Percentiles rank a stretch among this genome's conserved stretches.
Conservation (phyloP, 2,329 filamentous ascomycete genomes). For the Fusarium sambucinum region DNA sequence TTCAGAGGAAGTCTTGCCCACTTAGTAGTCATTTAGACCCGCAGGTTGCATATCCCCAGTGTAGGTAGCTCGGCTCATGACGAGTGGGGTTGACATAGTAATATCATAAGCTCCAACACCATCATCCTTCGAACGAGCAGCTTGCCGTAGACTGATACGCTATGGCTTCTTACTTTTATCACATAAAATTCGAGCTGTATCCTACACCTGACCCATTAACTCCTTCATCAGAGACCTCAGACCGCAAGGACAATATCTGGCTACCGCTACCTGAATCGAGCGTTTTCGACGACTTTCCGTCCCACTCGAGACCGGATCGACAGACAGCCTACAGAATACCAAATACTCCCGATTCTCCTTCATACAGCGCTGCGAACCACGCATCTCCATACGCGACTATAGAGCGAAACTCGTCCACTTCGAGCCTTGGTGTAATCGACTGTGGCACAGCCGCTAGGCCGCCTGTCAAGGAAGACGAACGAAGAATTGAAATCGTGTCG, state of each 20-base stretch:
- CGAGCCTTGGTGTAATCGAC: slow-evolving; percentile 59
- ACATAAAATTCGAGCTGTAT: slow-evolving; percentile 76
- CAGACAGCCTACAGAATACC: slow-evolving; percentile 33
- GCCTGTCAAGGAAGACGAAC: slow-evolving; percentile 45
- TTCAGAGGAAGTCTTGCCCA: too few species aligned
- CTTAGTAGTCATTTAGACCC: too few species aligned
- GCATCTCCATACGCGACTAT: slow-evolving; percentile 4
- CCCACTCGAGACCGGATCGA: slow-evolving; percentile 56
- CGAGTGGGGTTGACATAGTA: too few species aligned
- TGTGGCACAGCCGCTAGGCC: slow-evolving; percentile 59
- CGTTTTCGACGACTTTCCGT: slow-evolving; percentile 69
- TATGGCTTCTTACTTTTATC: slow-evolving; percentile 74
- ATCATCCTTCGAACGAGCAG: slow-evolving; percentile 3
- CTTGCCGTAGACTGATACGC: slow-evolving; percentile 34
- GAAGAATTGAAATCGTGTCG: slow-evolving; percentile 55
- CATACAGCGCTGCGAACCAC: slow-evolving; percentile 2
- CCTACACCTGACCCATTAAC: slow-evolving; percentile 56
- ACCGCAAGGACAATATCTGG: slow-evolving; percentile 57
- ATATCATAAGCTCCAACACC: neutral
- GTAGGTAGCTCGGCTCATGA: too few species aligned
- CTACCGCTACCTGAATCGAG: slow-evolving; percentile 60
- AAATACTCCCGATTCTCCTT: slow-evolving; percentile 5
- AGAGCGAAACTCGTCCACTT: slow-evolving; percentile 21
- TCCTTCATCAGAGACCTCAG: slow-evolving; percentile 18
- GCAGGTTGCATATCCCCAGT: too few species aligned